These are phyloP conservation scores for Ophiostoma pallidulum DNA, from an alignment of 2,329 filamentous ascomycete species.

Conservation along the genomic window DNA sequence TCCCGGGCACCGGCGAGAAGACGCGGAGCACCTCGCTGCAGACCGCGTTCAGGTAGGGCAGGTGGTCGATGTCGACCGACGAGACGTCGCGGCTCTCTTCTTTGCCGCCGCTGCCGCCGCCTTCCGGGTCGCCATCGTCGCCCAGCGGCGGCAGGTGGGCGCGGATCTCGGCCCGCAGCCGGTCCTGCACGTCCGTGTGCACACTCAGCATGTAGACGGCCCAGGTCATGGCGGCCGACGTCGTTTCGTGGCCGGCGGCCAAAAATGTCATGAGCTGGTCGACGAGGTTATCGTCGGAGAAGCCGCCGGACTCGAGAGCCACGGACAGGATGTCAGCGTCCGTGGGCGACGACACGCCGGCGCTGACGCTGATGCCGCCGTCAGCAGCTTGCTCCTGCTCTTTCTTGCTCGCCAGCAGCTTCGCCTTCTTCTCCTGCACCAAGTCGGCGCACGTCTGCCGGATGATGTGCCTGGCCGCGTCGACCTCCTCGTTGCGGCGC, in stretches of 20 bases:
- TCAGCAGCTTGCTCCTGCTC: too few relatives aligned
- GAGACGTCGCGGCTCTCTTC: conserved; percentile 22
- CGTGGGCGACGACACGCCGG: conserved; percentile 19
- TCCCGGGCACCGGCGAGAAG: conserved; percentile 61
- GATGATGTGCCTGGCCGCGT: conserved; percentile 47
- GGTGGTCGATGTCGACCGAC: conserved; percentile 53
- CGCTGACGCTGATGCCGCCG: too few relatives aligned
- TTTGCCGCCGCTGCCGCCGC: conserved; percentile 8
- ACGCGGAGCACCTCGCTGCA: conserved; percentile 69
- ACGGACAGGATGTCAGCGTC: conserved; percentile 72
- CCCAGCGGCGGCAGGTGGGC: conserved; percentile 44
- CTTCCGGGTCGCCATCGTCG: conserved; percentile 16
- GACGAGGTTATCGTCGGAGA: conserved; percentile 69
- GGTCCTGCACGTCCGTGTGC: conserved; percentile 54
- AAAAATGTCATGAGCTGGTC: conserved; percentile 90
- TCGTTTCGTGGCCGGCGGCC: conserved; percentile 74
- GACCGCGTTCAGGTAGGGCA: conserved; percentile 74
- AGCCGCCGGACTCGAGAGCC: conserved; percentile 64
- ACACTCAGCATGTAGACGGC: conserved; percentile 59
- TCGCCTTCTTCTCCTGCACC: conserved; percentile 58
- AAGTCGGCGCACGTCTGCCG: conserved; percentile 58
- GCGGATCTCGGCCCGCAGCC: conserved; percentile 60
- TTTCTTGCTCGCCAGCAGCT: conserved; percentile 22
- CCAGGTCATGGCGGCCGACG: conserved; percentile 67
- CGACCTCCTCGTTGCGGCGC: conserved; percentile 57